Evolutionary conservation across 1,284 basidiomycete species (phyloP).

Genomic region (Fistulinella cinereoalba): DNA sequence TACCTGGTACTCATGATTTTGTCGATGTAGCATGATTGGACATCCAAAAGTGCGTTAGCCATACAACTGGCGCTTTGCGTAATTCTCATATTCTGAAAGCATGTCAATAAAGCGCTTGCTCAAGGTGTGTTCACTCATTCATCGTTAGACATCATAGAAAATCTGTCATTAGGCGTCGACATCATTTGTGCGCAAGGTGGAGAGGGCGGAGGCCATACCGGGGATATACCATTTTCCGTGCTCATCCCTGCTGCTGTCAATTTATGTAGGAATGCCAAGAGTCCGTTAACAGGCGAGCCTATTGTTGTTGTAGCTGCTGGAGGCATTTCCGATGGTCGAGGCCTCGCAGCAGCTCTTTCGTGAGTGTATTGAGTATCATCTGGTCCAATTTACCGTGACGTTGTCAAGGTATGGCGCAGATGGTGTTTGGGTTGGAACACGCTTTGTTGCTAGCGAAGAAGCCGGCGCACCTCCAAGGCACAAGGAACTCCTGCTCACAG

Average conservation of each 20-base stretch:
- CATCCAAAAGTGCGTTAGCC: conserved; percentile 66
- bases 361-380: conserved; percentile 36
- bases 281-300: conserved; percentile 74
- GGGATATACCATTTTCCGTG: conserved; percentile 73
- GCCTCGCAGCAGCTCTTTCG: conserved; percentile 76
- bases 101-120: conserved; percentile 76
- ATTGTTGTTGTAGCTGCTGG: conserved; percentile 81
- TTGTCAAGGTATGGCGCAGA: conserved; percentile 64
- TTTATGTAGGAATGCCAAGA: conserved; percentile 58
- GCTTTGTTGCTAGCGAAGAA: conserved; percentile 84
- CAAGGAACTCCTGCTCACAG: conserved; percentile 66
- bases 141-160: not conserved
- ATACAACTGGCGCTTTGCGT: not conserved
- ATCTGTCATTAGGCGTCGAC: conserved; percentile 86
- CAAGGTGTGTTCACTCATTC: conserved; percentile 43
- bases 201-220: conserved; percentile 77
- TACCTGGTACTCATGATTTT: conserved; percentile 6
- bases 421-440: conserved; percentile 88
- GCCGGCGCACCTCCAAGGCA: conserved; percentile 80
- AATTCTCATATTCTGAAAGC: conserved; percentile 39
- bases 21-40: conserved; percentile 71
- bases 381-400: not conserved
- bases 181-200: conserved; percentile 84
- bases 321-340: conserved; percentile 80
- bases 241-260: conserved; percentile 80